phyloP scores from a whole-genome alignment of 83 land plant genomes.

The Picea engelmannii region DNA sequence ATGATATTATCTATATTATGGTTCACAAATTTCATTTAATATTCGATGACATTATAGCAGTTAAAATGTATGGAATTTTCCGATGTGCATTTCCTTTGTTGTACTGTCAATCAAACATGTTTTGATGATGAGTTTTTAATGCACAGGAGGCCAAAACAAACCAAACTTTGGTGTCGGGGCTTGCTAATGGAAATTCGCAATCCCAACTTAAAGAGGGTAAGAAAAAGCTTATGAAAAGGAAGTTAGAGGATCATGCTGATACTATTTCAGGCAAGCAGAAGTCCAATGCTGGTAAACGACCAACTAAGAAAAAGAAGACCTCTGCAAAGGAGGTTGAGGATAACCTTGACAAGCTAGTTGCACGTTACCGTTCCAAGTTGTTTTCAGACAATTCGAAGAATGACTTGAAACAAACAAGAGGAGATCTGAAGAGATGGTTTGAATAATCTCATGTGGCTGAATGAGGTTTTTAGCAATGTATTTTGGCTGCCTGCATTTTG shows the following conservation, averaged over 20 bases:
- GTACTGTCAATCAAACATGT: background rate
- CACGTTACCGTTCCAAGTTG: slow-evolving; percentile 55
- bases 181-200: background rate
- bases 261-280: slow-evolving; percentile 9
- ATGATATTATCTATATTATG: background rate
- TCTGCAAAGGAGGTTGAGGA: slow-evolving; percentile 34
- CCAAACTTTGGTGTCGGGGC: background rate
- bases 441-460: slow-evolving; percentile 3
- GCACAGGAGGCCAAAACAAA: background rate
- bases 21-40: background rate
- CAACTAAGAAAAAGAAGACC: slow-evolving; percentile 29
- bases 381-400: slow-evolving; percentile 3
- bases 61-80: too few species aligned
- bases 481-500: background rate
- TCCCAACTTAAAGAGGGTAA: background rate
- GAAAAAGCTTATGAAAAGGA: slow-evolving; percentile 23
- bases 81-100: background rate
- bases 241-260: slow-evolving; percentile 5
- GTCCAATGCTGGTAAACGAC: slow-evolving; percentile 6
- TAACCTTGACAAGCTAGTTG: slow-evolving; percentile 61
- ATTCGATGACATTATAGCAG: background rate
- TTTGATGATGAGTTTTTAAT: background rate
- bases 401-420: background rate
- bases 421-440: slow-evolving; percentile 13
- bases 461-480: background rate